Conservation (phyloP, 179 eudicot species). For the Camellia oleifera region DNA sequence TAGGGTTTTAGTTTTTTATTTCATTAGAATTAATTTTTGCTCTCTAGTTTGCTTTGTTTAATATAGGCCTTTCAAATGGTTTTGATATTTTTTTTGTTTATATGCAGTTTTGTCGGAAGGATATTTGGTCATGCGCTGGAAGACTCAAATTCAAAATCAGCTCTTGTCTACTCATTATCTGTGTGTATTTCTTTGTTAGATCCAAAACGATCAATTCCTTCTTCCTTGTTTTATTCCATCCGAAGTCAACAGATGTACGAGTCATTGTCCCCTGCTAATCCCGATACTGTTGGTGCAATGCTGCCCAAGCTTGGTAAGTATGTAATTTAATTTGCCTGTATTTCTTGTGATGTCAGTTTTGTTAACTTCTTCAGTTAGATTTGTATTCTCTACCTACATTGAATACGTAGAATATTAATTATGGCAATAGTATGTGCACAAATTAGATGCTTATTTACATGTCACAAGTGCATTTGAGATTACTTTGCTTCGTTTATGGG, state of each 20-base stretch:
- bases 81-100: slow-evolving; percentile 14
- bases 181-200: slow-evolving; percentile 94
- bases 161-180: slow-evolving; percentile 77
- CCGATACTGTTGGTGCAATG: slow-evolving; percentile 95
- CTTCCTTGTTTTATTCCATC: slow-evolving; percentile 63
- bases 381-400: neutral
- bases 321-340: neutral
- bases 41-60: slow-evolving; percentile 5
- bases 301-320: slow-evolving; percentile 89
- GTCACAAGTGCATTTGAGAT: too few species aligned
- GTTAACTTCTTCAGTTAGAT: neutral
- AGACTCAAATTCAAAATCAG: slow-evolving; percentile 67
- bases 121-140: slow-evolving; percentile 85
- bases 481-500: neutral
- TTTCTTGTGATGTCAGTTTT: neutral
- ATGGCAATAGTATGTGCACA: neutral
- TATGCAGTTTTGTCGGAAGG: slow-evolving; percentile 79
- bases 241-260: slow-evolving; percentile 82
- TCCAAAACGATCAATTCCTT: slow-evolving; percentile 76
- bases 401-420: neutral
- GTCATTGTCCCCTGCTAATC: slow-evolving; percentile 64
- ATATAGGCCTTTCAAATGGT: slow-evolving; percentile 1
- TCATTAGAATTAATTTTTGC: neutral
- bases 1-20: slow-evolving; percentile 2
- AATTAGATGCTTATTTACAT: neutral